Base-by-base conservation (phyloP, 106 monocot species). In the Narthecium ossifragum region DNA sequence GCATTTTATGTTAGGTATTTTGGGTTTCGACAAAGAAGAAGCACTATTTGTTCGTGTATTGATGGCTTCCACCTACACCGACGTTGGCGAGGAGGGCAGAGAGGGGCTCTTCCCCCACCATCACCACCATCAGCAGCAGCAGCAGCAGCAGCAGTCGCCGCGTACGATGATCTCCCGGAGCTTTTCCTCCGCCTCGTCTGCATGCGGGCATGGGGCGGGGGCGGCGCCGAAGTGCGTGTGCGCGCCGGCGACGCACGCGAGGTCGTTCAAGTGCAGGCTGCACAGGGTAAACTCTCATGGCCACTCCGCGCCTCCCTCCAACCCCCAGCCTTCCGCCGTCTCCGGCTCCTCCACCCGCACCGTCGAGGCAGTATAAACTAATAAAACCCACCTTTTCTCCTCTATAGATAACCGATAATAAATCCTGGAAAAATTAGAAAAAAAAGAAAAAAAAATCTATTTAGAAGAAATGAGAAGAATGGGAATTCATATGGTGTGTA, bases 261-360 rank as follows among this genome's bases (percentile, higher is more conserved):
- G 81, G 2, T 86, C 86, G 4, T 86, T 86, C 81, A 86, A 86
- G 71, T 86, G 86, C 63, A 53, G 86, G 49, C 71, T 86, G 48
- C 86, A 86, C 64, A 59, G 86, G 36, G 26, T 57, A 26, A 59
- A 56, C 55, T 52, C 75, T 8, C 54, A 70, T 8, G 50, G 61
- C 34, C 60, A 54, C 37, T 51, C 67, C 33, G 6, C 41, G 27
- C 48, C 62, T 8, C 13, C 36, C 53, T 15, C 64, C 1, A 5
- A 5, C 17, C 40, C 66, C 1, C 58, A 62, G 9, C 72, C 63
- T 8, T 31, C 49, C 0, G 64, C 56, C 20, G 68, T 34, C 46
- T 55, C 75, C 14, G 12, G 60, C 59, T 5, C 40, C 33, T 30
- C 73, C 36, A 54, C 49, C 60, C 36, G 69, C 54, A 82, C 82